Evolutionary conservation across 2,329 filamentous ascomycete genomes (phyloP), one percentile per base, ranked within the genome.

Genomic region (Graphilbum sp.): DNA sequence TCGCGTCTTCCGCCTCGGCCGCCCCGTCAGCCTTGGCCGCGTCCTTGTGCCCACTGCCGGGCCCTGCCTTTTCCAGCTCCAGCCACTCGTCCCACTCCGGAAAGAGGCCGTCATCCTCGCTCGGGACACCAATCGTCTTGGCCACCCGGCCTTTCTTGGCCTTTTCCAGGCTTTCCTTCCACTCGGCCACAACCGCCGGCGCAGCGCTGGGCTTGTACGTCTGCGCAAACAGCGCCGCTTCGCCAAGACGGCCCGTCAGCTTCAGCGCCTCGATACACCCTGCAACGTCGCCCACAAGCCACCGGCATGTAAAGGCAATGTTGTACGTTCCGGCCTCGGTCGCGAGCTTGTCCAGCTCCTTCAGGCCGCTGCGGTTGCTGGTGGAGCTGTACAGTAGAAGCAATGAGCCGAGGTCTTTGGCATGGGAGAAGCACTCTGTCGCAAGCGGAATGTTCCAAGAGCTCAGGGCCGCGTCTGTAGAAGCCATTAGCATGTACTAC

Each of bases 31-130:
- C 32, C 9, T n/a, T n/a, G n/a, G n/a, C 23, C 17, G 8, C 19
- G 12, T 15, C 18, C 9, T 38, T 25, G 10, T 21, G 16, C 4
- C 32, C 32, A n/a, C 21, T 34, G 18, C 15, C 20, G 11, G 6
- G 9, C 6, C 10, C 23, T 4, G 15, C 23, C 19, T 35, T 20
- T 23, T 96, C 90, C 44, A 94, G 55, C 52, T 71, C 69, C 49
- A 96, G 54, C 65, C 84, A 95, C 57, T 90, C 80, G 5, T 94
- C 82, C 90, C 90, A 98, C 52, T 95, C 85, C 0, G 88, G 88
- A 62, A 98, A 98, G 48, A 98, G 69, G 3, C 93, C 87, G 31
- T 80, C 80, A 42, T 86, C 83, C 48, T 82, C 78, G 0, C 75
- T 81, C 0, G 90, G 90, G 0, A 84, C 69, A 43, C 82, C 88